These are phyloP conservation scores for Torulaspora delbrueckii DNA, from an alignment of 805 yeast genomes.

Conservation along the genomic window DNA sequence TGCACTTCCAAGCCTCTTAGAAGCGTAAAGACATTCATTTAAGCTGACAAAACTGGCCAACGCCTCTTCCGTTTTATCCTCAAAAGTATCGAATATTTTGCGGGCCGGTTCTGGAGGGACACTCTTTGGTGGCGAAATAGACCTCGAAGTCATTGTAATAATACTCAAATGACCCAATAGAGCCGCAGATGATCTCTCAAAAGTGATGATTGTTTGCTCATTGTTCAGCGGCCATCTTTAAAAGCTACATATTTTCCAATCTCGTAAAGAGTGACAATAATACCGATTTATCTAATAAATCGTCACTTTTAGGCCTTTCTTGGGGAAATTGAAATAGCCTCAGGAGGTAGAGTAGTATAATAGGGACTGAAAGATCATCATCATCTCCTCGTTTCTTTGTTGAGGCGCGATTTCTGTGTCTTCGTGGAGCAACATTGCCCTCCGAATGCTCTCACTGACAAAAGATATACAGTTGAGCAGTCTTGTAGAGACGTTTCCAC, in stretches of 20 bases:
- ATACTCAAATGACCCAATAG: not conserved
- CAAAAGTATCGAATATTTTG: constrained; percentile 30
- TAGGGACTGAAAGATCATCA: constrained; percentile 15
- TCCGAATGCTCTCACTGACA: constrained; percentile 20
- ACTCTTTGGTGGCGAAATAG: constrained; percentile 10
- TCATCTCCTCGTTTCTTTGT: constrained; percentile 14
- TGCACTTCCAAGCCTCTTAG: constrained; percentile 58
- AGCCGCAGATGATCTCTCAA: not conserved
- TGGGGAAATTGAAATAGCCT: not conserved
- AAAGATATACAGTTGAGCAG: constrained; percentile 21
- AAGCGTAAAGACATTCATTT: constrained; percentile 56
- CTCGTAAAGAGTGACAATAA: constrained; percentile 3
- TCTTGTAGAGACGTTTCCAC: constrained; percentile 19
- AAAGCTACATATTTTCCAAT: constrained; percentile 5
- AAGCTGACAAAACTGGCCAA: constrained; percentile 50
- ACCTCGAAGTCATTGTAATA: constrained; percentile 8
- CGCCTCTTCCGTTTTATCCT: constrained; percentile 68
- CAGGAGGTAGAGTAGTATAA: constrained; percentile 8
- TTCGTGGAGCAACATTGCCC: constrained; percentile 24
- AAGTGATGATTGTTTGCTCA: not conserved
- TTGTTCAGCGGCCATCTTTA: constrained; percentile 5
- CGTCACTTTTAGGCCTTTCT: not conserved
- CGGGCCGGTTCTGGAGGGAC: not conserved
- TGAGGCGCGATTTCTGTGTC: constrained; percentile 11
- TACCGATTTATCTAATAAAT: not conserved